Evolutionary conservation across 148 eudicot species (phyloP).

Genomic region (Gaultheria prostrata): DNA sequence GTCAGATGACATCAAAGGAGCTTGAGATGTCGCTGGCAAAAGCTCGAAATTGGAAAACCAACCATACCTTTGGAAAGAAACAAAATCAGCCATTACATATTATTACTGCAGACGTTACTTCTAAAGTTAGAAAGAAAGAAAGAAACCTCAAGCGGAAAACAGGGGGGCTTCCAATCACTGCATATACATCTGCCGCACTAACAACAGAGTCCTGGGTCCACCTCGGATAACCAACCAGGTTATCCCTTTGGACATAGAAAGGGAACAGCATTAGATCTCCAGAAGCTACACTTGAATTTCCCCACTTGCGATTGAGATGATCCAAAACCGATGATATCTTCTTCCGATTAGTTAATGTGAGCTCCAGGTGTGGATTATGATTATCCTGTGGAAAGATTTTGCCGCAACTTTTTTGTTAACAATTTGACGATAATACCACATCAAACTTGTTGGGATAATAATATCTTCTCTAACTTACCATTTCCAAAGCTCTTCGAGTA

Average conservation of each 20-base stretch:
- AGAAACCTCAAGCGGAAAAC: conserved; percentile 80
- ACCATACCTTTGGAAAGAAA: conserved; percentile 64
- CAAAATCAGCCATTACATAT: conserved; percentile 7
- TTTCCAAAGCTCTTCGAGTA: conserved; percentile 79
- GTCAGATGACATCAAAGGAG: conserved; percentile 25
- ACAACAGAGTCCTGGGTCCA: conserved; percentile 76
- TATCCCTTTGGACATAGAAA: conserved; percentile 55
- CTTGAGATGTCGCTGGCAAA: conserved; percentile 36
- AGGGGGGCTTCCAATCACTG: conserved; percentile 71
- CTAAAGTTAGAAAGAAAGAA: conserved; percentile 11
- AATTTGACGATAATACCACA: conserved; percentile 11
- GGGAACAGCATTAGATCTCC: conserved; percentile 89
- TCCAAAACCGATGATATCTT: conserved; percentile 91
- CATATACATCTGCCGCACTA: conserved; percentile 83
- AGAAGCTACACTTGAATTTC: conserved; percentile 55
- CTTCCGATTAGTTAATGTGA: conserved; percentile 79
- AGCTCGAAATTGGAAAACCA: conserved; percentile 61
- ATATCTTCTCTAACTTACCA: conserved; percentile 40
- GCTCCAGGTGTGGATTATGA: conserved; percentile 93
- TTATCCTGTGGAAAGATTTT: conserved; percentile 60
- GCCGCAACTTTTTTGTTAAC: conserved; percentile 3
- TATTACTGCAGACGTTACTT: not conserved
- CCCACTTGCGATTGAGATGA: conserved; percentile 96
- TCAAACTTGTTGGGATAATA: not conserved
- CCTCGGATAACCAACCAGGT: conserved; percentile 48